Conservation (phyloP, 1,284 basidiomycete species). For the Cystobasidium pallidum region DNA sequence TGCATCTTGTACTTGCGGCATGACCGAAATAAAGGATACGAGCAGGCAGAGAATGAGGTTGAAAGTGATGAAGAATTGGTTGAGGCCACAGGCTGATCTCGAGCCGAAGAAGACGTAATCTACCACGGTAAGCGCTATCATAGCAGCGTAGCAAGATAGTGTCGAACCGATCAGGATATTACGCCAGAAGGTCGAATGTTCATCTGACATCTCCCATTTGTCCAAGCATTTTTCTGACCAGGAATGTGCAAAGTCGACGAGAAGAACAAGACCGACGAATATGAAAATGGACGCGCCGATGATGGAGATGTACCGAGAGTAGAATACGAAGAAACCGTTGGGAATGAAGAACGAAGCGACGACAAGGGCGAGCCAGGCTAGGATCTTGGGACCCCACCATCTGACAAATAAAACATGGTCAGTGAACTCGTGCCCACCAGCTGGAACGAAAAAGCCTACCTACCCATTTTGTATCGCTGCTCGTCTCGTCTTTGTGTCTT, state of each 20-base stretch:
- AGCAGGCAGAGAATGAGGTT: constrained; percentile 81
- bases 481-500: constrained; percentile 85
- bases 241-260: constrained; percentile 97
- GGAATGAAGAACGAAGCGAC: constrained; percentile 86
- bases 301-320: constrained; percentile 80
- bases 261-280: constrained; percentile 87
- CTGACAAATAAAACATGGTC: constrained; percentile 59
- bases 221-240: constrained; percentile 97
- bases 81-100: constrained; percentile 80
- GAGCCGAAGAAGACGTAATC: constrained; percentile 88
- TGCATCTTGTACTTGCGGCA: constrained; percentile 84
- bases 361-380: constrained; percentile 79
- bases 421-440: constrained; percentile 21
- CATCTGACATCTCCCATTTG: constrained; percentile 78
- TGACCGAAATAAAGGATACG: constrained; percentile 80
- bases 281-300: constrained; percentile 94
- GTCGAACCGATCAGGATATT: constrained; percentile 96
- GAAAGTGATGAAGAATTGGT: constrained; percentile 93
- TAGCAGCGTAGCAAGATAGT: constrained; percentile 78
- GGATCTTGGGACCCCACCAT: constrained; percentile 98
- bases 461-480: constrained; percentile 96
- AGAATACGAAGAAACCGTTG: constrained; percentile 92
- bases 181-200: constrained; percentile 86
- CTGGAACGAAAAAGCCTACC: constrained; percentile 48
- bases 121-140: constrained; percentile 80